Percentiles rank a stretch among this genome's conserved stretches.
These are phyloP conservation scores for Arbutus unedo DNA, from an alignment of 148 eudicot genomes.

Conservation along the genomic window DNA sequence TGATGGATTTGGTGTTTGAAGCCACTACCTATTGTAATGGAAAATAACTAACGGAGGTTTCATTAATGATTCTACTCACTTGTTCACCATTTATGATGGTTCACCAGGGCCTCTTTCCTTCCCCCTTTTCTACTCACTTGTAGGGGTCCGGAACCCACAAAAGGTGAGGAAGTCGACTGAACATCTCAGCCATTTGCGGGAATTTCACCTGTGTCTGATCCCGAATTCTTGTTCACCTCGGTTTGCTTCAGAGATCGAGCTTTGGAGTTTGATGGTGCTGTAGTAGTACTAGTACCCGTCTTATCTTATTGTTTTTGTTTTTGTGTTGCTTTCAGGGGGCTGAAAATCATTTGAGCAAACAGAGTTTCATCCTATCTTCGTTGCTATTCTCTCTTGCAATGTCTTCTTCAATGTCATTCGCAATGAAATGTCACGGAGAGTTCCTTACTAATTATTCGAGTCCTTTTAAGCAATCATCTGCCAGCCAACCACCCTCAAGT, in stretches of 20 bases:
- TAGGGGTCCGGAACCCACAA: too few relatives aligned
- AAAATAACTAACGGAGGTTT: too few relatives aligned
- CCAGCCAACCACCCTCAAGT: constrained; percentile 20
- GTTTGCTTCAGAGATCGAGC: neutral
- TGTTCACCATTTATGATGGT: too few relatives aligned
- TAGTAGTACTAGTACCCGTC: neutral
- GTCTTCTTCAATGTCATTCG: constrained; percentile 49
- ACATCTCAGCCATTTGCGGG: neutral
- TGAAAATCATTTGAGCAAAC: constrained; percentile 7
- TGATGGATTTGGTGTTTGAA: too few relatives aligned
- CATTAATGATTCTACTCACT: too few relatives aligned
- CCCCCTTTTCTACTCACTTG: too few relatives aligned
- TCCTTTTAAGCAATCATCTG: constrained; percentile 17
- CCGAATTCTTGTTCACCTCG: too few relatives aligned
- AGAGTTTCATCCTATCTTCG: neutral
- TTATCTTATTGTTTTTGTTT: neutral
- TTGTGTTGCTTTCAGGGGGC: neutral
- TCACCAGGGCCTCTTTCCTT: too few relatives aligned
- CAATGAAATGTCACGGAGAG: constrained; percentile 15
- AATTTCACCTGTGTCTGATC: too few relatives aligned
- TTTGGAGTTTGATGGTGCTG: neutral
- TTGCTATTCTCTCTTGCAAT: constrained; percentile 23
- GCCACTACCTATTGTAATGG: too few relatives aligned
- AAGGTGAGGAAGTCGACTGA: too few relatives aligned
- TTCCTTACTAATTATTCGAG: constrained; percentile 19